Evolutionary conservation across 208 protist species (phyloP).

Genomic region (Leishmania guyanensis): DNA sequence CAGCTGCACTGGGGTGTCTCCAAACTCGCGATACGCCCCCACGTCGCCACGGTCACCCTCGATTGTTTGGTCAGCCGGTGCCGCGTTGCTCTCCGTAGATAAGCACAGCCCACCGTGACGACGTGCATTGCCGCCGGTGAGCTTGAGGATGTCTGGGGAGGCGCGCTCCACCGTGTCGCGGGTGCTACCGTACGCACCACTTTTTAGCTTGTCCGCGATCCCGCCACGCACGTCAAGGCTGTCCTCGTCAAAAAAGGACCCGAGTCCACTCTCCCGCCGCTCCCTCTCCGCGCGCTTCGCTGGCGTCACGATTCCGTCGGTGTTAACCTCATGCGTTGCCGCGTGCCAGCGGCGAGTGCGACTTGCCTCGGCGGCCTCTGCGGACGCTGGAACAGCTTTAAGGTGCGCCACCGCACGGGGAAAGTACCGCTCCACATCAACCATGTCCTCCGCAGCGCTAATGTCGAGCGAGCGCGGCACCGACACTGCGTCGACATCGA

Average conservation of each 20-base stretch:
- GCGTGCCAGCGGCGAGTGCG: conserved; percentile 54
- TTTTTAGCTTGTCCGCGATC: conserved; percentile 25
- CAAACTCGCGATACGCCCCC: conserved; percentile 45
- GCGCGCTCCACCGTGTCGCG: conserved; percentile 27
- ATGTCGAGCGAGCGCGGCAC: conserved; percentile 61
- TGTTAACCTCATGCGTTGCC: conserved; percentile 51
- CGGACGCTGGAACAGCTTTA: conserved; percentile 32
- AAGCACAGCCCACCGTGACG: conserved; percentile 55
- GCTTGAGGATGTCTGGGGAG: conserved; percentile 76
- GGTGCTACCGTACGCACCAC: conserved; percentile 10
- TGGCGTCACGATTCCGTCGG: conserved; percentile 46
- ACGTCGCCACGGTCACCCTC: conserved; percentile 43
- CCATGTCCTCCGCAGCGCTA: conserved; percentile 30
- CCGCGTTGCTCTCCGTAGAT: conserved; percentile 56
- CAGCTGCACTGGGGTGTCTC: conserved; percentile 83
- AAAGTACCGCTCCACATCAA: conserved; percentile 81
- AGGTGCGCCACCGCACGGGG: conserved; percentile 70
- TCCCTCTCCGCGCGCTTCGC: conserved; percentile 17
- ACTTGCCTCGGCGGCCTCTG: conserved; percentile 36
- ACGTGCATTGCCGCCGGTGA: conserved; percentile 60
- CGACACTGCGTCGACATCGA: not conserved
- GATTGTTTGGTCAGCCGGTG: conserved; percentile 77
- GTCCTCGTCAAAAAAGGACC: conserved; percentile 82
- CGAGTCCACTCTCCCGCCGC: conserved; percentile 20
- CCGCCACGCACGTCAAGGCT: conserved; percentile 72